phyloP scores from a whole-genome alignment of 1,284 basidiomycete genomes.

The Gomphus bonarii region DNA sequence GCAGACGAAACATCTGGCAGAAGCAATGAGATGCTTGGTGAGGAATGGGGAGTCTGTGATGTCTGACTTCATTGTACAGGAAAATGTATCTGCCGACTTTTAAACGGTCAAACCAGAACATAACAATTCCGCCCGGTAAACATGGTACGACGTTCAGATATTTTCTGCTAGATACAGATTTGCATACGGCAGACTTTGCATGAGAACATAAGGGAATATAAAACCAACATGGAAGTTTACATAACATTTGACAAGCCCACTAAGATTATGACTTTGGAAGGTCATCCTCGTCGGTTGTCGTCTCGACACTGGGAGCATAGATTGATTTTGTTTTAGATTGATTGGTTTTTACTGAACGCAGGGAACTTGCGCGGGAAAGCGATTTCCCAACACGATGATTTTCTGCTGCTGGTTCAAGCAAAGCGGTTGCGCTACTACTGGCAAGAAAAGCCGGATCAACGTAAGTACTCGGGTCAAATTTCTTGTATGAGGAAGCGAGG shows the following conservation, averaged over 20 bases:
- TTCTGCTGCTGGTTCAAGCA: background rate
- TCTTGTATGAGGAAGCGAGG: conserved; percentile 14
- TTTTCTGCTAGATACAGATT: background rate
- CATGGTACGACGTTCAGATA: background rate
- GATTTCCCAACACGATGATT: background rate
- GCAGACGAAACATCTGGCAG: conserved; percentile 8
- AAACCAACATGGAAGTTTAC: background rate
- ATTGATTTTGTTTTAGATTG: background rate
- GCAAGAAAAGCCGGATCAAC: conserved; percentile 24
- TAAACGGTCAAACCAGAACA: background rate
- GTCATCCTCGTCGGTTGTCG: background rate
- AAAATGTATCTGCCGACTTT: background rate
- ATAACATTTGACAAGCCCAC: too few relatives aligned
- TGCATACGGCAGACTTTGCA: background rate
- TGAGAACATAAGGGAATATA: background rate
- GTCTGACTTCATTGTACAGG: background rate
- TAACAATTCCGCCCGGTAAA: background rate
- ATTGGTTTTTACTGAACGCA: background rate
- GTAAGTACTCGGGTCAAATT: conserved; percentile 20
- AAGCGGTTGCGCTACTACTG: conserved; percentile 13
- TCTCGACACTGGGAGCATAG: background rate
- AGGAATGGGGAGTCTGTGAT: conserved; percentile 5
- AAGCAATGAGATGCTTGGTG: conserved; percentile 8
- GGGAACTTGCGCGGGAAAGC: background rate
- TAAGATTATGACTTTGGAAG: background rate